Evolutionary conservation across 495 filamentous ascomycete species (phyloP), one percentile per base, ranked within the genome.

Genomic region (Lophium mytilinum): DNA sequence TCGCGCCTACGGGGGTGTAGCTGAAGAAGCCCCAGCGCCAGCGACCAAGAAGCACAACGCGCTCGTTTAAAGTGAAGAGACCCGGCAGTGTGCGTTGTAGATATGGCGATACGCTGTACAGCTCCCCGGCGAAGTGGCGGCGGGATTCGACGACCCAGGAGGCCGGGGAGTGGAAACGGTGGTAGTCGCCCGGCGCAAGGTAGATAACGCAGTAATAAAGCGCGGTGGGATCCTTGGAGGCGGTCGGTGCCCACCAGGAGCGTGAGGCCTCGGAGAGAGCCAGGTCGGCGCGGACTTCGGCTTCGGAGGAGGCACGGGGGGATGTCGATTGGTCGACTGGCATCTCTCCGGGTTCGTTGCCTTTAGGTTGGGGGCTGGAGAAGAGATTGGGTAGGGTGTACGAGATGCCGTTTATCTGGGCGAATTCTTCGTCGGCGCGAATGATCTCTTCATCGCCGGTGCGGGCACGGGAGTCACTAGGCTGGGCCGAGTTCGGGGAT

Each of bases 21-120:
- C 85, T 88, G 75, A 97, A 97, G 80, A 99, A 96, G 11, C 93
- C 93, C 82, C 88, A 93, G 8, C 90, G 85, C 93, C 93, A 99
- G 34, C 90, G 82, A 14, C 93, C 93, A 0, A 99, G 76, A 2
- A 99, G 77, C 2, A 93, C 94, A 14, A 99, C 92, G 24, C 93
- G 84, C 72, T 99, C 93, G 70, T 99, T 99, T 6, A 99, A 76
- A 3, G 89, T 94, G 73, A 99, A 99, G 9, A 99, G 78, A 8
- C 90, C 90, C 0, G 94, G 92, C 0, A 99, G 78, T 8, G 88
- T 92, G 42, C 85, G 83, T 68, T 96, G 90, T 12, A 99, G 77
- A 68, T 96, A 99, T 0, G 93, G 93, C 3, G 88, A 94, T 15
- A 99, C 93, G 48, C 84, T 89, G 74, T 89, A 99, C 15, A 99